phyloP scores from a whole-genome alignment of 345 rosid species.

The Eucalyptus curtisii region DNA sequence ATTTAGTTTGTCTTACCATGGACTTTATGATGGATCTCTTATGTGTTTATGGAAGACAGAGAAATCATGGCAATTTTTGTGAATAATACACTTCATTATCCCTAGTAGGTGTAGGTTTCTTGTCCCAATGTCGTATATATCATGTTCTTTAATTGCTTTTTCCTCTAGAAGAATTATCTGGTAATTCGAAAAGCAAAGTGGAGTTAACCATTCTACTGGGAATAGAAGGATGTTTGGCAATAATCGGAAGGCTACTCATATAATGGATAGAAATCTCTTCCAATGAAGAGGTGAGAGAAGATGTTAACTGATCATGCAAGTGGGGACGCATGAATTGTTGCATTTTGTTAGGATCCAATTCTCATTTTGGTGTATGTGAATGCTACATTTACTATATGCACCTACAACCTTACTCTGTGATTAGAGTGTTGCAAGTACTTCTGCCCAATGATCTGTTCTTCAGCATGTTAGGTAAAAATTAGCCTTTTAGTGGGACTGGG shows the following conservation, averaged over 20 bases:
- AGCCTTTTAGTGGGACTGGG: neutral
- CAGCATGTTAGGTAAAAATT: neutral
- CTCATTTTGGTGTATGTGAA: neutral
- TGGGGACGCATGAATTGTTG: neutral
- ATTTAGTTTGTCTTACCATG: neutral
- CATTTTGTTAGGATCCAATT: neutral
- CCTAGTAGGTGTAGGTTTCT: neutral
- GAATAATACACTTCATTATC: neutral
- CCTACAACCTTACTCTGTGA: neutral
- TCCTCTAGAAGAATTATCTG: neutral
- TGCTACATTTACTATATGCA: neutral
- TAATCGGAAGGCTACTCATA: neutral
- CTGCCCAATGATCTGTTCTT: neutral
- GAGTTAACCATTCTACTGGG: neutral
- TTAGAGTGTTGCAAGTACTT: neutral
- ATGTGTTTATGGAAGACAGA: neutral
- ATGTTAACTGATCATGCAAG: neutral
- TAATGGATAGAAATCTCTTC: neutral
- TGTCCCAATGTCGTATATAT: neutral
- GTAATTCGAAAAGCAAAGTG: neutral
- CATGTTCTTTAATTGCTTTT: neutral
- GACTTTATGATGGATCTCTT: neutral
- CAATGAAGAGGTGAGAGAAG: neutral
- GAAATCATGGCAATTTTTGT: neutral
- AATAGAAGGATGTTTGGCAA: neutral